These are phyloP conservation scores for Fusarium proliferatum DNA, from an alignment of 2,329 filamentous ascomycete species.

Conservation along the genomic window DNA sequence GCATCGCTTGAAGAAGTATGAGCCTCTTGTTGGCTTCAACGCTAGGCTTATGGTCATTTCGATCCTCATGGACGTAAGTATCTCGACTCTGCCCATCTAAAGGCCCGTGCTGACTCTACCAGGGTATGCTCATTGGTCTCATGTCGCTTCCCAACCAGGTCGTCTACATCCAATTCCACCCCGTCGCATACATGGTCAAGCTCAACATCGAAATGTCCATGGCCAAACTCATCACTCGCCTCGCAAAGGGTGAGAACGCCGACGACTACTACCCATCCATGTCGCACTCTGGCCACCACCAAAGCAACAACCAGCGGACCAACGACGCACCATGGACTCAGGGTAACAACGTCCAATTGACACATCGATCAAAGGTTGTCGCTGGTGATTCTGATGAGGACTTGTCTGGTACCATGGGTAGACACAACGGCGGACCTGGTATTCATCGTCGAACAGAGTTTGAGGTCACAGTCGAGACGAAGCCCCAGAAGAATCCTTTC, in stretches of 20 bases:
- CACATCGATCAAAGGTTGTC: conserved; percentile 34
- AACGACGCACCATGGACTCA: conserved; percentile 31
- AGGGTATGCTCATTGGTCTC: conserved; percentile 47
- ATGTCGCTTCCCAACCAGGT: conserved; percentile 50
- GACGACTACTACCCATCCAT: conserved; percentile 38
- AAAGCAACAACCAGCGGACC: not conserved
- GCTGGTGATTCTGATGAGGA: conserved; percentile 39
- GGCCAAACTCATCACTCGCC: conserved; percentile 61
- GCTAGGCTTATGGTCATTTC: conserved; percentile 61
- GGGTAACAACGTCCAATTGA: conserved; percentile 24
- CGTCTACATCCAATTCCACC: conserved; percentile 63
- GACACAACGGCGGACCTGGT: conserved; percentile 7
- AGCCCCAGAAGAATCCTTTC: conserved; percentile 4
- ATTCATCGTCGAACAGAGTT: conserved; percentile 40
- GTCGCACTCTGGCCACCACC: conserved; percentile 32
- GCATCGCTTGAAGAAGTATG: conserved; percentile 61
- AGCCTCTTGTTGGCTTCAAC: conserved; percentile 61
- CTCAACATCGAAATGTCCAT: conserved; percentile 66
- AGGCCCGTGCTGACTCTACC: not conserved
- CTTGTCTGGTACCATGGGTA: not conserved
- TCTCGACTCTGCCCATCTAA: too few species aligned
- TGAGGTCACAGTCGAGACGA: conserved; percentile 35
- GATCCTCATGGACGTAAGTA: conserved; percentile 59
- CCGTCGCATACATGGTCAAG: conserved; percentile 63
- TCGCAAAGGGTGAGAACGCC: conserved; percentile 38